Conservation (phyloP, 2,329 filamentous ascomycete species). For the Ploettnerulaceae sp. region DNA sequence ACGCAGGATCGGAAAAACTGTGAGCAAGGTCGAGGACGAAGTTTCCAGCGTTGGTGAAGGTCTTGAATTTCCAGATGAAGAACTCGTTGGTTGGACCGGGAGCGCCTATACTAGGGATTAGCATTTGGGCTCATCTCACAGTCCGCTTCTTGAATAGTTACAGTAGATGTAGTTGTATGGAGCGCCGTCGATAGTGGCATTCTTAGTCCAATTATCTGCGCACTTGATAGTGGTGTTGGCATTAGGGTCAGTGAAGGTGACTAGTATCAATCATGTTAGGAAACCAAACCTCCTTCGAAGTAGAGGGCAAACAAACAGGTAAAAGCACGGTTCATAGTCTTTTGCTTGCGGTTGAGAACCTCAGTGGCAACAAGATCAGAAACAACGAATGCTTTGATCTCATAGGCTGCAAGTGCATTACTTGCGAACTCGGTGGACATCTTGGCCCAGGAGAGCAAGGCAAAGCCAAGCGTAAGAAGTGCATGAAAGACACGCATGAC, state of each 20-base stretch:
- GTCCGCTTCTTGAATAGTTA: too few species aligned
- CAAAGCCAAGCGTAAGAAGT: conserved; percentile 12
- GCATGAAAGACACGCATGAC: conserved; percentile 18
- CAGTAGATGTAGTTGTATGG: conserved; percentile 18
- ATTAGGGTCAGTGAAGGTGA: conserved; percentile 30
- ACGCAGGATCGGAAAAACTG: conserved; percentile 23
- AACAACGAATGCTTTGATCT: conserved; percentile 17
- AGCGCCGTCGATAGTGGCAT: conserved; percentile 10
- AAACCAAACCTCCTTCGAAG: not conserved
- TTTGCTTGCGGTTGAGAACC: not conserved
- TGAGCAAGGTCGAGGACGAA: conserved; percentile 27
- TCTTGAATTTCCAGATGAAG: conserved; percentile 25
- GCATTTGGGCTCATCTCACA: too few species aligned
- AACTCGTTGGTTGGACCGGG: conserved; percentile 10
- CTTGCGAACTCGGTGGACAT: conserved; percentile 3
- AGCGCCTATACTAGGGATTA: not conserved
- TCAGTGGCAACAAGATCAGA: conserved; percentile 13
- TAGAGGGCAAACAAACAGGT: conserved; percentile 9
- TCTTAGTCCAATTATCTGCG: conserved; percentile 20
- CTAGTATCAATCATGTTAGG: conserved; percentile 12
- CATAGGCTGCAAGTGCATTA: not conserved
- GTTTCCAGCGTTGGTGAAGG: conserved; percentile 11
- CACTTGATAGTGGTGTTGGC: conserved; percentile 29
- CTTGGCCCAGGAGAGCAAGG: conserved; percentile 7
- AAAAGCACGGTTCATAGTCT: conserved; percentile 14